Evolutionary conservation across 2,329 filamentous ascomycete species (phyloP), one percentile per base, ranked within the genome.

Genomic region (Aspergillus uvarum): DNA sequence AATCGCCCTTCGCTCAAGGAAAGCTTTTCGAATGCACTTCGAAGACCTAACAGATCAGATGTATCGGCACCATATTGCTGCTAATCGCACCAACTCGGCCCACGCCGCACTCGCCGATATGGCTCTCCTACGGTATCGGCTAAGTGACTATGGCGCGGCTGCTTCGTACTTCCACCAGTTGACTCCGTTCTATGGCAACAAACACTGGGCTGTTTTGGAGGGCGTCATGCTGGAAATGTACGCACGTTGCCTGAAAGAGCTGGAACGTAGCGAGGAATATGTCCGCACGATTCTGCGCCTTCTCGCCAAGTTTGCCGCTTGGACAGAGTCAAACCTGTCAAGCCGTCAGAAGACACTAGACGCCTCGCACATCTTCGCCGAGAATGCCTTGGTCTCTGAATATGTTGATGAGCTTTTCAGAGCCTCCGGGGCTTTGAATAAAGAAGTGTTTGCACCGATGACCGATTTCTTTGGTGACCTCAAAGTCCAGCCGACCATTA

Each of bases 171-270:
- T 99, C 68, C 85, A 89, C 68, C 84, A 87, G 50, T 87, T 95
- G 48, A 89, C 90, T 0, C 88, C 89, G 0, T 90, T 91, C 63
- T 96, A 95, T 67, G 89, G 89, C 0, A 86, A 89, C 59, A 87
- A 85, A 59, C 85, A 88, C 50, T 98, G 95, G 93, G 87, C 84
- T 56, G 80, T 88, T 0, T 81, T 96, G 12, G 92, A 98, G 71
- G 80, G 92, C 3, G 89, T 89, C 0, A 90, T 96, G 84, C 82
- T 98, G 5, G 85, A 91, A 64, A 89, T 97, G 82, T 95, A 97
- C 72, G 86, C 90, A 0, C 84, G 85, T 52, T 98, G 93, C 73
- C 82, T 99, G 29, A 89, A 90, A 65, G 84, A 91, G 67, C 83
- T 96, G 29, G 82, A 89, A 52, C 86, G 87, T 14, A 87, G 87